phyloP scores from a whole-genome alignment of 1,284 basidiomycete genomes.

The Fomitopsis betulina region DNA sequence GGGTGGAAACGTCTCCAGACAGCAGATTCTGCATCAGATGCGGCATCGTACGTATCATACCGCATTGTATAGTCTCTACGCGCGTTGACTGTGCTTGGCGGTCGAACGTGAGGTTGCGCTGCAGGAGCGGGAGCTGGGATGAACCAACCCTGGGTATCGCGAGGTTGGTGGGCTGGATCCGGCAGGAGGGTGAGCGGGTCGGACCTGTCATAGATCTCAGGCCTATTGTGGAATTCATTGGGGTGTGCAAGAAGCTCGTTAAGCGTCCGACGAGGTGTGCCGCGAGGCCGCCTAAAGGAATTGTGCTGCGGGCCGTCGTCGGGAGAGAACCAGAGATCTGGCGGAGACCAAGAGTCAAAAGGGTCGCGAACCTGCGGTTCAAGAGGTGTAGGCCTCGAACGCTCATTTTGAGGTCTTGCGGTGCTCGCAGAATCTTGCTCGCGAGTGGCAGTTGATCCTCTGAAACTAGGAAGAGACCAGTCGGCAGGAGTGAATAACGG shows the following conservation, averaged over 20 bases:
- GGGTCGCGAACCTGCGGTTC: neutral
- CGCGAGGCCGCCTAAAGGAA: no score
- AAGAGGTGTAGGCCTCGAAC: neutral
- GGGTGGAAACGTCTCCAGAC: no score
- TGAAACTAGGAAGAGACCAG: neutral
- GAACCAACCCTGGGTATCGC: neutral
- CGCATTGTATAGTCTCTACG: neutral
- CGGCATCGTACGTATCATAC: no score
- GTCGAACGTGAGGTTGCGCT: neutral
- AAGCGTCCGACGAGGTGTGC: no score
- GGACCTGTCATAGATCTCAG: no score
- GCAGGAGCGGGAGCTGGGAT: neutral
- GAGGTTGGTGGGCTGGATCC: no score
- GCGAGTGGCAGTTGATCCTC: neutral
- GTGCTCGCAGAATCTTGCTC: neutral
- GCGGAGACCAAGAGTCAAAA: neutral
- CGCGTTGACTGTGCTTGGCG: neutral
- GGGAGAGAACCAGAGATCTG: no score
- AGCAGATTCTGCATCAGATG: no score
- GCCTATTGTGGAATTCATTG: no score
- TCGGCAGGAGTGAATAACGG: neutral
- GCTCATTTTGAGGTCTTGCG: neutral
- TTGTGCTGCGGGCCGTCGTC: no score
- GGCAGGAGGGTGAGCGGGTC: no score
- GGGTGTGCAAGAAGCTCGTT: no score